These are phyloP conservation scores for Odontarrhena argentea DNA, from an alignment of 345 rosid genomes.

Conservation along the genomic window DNA sequence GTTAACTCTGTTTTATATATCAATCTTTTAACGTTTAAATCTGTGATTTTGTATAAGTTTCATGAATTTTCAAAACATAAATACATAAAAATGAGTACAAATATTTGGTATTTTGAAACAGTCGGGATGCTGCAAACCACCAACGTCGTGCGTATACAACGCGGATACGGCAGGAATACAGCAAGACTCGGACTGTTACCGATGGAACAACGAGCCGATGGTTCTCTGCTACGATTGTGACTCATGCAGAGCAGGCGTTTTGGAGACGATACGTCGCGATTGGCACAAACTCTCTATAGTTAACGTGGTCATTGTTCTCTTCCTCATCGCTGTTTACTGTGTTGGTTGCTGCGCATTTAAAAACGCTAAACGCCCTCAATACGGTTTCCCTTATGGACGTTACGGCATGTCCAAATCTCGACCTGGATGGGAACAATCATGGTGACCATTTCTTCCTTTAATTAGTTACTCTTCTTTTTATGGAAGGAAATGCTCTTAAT, in stretches of 20 bases:
- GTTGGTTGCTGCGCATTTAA: constrained; percentile 85
- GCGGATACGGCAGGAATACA: constrained; percentile 45
- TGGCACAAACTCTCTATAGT: constrained; percentile 87
- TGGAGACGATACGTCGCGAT: constrained; percentile 74
- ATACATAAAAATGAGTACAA: too few relatives aligned
- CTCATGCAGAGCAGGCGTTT: constrained; percentile 91
- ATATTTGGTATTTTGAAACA: constrained; percentile 27
- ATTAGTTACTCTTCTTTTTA: not conserved
- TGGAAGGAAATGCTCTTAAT: not conserved
- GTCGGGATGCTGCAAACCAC: constrained; percentile 99
- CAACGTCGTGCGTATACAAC: constrained; percentile 78
- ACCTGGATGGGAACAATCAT: constrained; percentile 74
- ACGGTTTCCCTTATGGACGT: constrained; percentile 61
- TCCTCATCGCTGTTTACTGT: constrained; percentile 68
- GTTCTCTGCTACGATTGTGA: constrained; percentile 88
- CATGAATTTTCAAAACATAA: too few relatives aligned
- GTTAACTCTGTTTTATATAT: not conserved
- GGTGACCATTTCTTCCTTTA: constrained; percentile 49
- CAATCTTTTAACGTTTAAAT: not conserved
- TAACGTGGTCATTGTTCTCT: constrained; percentile 62
- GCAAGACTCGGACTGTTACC: constrained; percentile 81
- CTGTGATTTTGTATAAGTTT: too few relatives aligned
- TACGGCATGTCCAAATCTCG: constrained; percentile 73
- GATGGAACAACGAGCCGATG: constrained; percentile 67
- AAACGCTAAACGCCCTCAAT: constrained; percentile 65